Base-by-base conservation (phyloP, 352 stramenopile species). In the Thalassiosira exigua region DNA sequence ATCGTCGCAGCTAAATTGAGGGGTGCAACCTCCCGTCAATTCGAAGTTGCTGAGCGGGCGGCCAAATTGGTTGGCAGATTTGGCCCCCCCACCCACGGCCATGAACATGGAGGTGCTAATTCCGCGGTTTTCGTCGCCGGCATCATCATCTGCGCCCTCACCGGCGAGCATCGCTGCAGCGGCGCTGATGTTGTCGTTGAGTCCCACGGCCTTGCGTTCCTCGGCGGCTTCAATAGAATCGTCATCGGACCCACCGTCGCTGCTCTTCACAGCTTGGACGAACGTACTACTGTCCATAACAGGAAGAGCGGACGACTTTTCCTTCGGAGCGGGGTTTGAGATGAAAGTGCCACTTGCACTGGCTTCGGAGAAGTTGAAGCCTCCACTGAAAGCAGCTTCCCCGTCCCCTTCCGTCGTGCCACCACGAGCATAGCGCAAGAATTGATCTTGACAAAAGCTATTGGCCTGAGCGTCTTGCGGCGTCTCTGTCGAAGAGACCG, bases 181-280 rank as follows among this genome's bases (percentile, higher is more conserved):
- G 24, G 84, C 84, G 56, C 78, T 84, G 26, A 94, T 79, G 64
- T 94, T 90, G 57, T 94, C 89, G 76, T 92, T 94, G 2, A 91
- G 48, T 9, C 87, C 89, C 50, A 93, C 87, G 48, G 88, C 77
- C 14, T 85, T 90, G 17, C 87, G 86, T 51, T 91, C 64, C 77
- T 94, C 89, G 29, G 84, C 87, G 5, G 69, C 79, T 67, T 84
- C 62, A 48, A 90, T 84, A 52, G 76, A 87, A 75, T 90, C 75
- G 54, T 81, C 75, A 60, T 84, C 76, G 17, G 54, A 65, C 17
- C 66, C 64, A 54, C 50, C 68, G 26, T 69, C 69, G 36, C 24
- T 52, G n/a, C 21, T 67, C 58, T 82, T 82, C 3, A 86, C 79
- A 60, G 79, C 79, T 52, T 82, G 66, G 26, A 80, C 79, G 67